Evolutionary conservation across 176 grass and related monocot species (phyloP), one percentile per base, ranked within the genome.

Genomic region (Puya raimondii): DNA sequence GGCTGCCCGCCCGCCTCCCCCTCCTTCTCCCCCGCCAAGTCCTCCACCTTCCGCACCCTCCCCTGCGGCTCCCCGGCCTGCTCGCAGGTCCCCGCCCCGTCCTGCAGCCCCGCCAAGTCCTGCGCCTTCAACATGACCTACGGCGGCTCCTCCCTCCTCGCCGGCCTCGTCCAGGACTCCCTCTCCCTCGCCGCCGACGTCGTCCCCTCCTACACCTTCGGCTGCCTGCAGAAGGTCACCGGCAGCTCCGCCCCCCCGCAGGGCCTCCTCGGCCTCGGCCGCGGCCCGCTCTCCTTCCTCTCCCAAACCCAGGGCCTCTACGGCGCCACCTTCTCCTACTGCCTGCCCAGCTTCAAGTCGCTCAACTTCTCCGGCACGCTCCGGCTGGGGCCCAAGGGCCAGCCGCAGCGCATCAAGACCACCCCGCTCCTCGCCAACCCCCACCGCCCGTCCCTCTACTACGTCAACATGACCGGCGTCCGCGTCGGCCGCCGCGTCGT

Each of bases 341-440:
- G 91, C 68, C 88, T 96, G 13, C 91, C 91, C 0, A 80, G 91
- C 75, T 96, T 78, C 75, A 96, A 82, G 72, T 91, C 91, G 9
- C 26, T 86, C 6, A 91, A 96, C 75, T 96, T 96, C 83, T 86
- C 91, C 53, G 91, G 91, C 14, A 91, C 91, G 33, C 91, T 96
- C 12, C 50, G 88, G 25, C 91, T 96, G 3, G 91, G 91, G 9
- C 82, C 77, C 10, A 79, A 67, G 23, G 88, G 88, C 59, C 91
- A 96, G 71, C 88, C 88, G 25, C 74, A 33, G 63, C 69, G 50
- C 16, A 91, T 96, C 70, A 91, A 91, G 83, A 91, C 88, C 14
- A 96, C 88, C 23, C 82, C 88, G 4, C 68, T 96, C 77, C 83
- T 96, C 14, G 67, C 76, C 4, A 96, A 88, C 79, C 80, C 86